Conservation (phyloP, 148 eudicot species). For the Fallopia convolvulus region DNA sequence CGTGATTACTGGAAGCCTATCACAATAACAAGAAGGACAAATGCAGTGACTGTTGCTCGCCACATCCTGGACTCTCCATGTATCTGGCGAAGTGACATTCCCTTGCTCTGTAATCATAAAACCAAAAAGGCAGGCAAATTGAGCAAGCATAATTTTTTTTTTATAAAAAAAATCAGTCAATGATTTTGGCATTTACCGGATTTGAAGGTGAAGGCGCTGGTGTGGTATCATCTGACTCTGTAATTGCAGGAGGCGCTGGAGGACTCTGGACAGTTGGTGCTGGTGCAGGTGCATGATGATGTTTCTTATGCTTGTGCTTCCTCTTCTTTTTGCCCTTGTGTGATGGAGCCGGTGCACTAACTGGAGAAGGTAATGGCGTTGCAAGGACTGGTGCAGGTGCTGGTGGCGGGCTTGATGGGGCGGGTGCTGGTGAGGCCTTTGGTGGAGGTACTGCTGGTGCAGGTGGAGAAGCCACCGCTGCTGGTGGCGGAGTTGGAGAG, state of each 20-base stretch:
- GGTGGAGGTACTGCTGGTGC: slow-evolving; percentile 18
- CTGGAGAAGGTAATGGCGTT: slow-evolving; percentile 23
- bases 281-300: slow-evolving; percentile 77
- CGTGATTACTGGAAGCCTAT: not conserved
- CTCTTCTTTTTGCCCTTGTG: slow-evolving; percentile 45
- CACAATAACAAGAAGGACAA: slow-evolving; percentile 29
- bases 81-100: slow-evolving; percentile 30
- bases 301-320: slow-evolving; percentile 61
- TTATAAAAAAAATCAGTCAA: not conserved
- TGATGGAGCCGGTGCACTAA: slow-evolving; percentile 49
- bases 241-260: slow-evolving; percentile 60
- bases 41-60: slow-evolving; percentile 34
- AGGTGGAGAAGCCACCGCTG: slow-evolving; percentile 25
- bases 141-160: not conserved
- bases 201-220: slow-evolving; percentile 82
- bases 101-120: slow-evolving; percentile 45
- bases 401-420: slow-evolving; percentile 20
- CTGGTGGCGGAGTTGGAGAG: slow-evolving; percentile 17
- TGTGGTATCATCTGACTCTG: slow-evolving; percentile 34
- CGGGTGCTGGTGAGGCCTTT: slow-evolving; percentile 20
- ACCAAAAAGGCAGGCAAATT: not conserved
- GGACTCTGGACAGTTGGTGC: slow-evolving; percentile 45
- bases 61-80: slow-evolving; percentile 27
- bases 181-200: slow-evolving; percentile 34
- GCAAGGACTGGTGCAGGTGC: slow-evolving; percentile 2